Evolutionary conservation across 129 eudicot species (phyloP).

Genomic region (Pseudognaphalium luteoalbum): DNA sequence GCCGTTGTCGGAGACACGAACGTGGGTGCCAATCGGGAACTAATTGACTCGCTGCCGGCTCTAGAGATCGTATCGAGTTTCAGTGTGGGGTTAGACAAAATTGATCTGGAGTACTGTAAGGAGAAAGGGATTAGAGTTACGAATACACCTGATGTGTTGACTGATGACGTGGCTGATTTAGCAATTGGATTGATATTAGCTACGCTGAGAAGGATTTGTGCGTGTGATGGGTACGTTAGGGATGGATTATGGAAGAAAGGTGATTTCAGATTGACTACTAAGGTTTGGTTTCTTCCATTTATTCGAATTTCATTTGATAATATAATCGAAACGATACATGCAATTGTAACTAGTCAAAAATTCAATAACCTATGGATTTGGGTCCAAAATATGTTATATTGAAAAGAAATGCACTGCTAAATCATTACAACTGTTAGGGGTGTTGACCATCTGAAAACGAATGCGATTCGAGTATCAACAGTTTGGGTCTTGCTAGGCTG

Average conservation of each 20-base stretch:
- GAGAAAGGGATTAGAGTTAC: conserved; percentile 64
- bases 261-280: conserved; percentile 51
- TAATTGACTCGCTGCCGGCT: conserved; percentile 57
- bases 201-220: conserved; percentile 48
- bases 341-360: not conserved
- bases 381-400: not conserved
- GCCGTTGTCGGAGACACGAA: conserved; percentile 52
- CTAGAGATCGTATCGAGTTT: conserved; percentile 58
- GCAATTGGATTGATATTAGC: conserved; percentile 59
- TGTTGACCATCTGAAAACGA: too few species aligned
- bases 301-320: not conserved
- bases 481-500: too few species aligned
- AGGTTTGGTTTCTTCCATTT: conserved; percentile 37
- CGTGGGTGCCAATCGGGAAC: conserved; percentile 46
- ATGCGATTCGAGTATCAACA: too few species aligned
- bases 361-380: not conserved
- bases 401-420: too few species aligned
- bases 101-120: conserved; percentile 57
- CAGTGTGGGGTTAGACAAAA: conserved; percentile 65
- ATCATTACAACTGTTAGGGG: too few species aligned
- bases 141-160: conserved; percentile 61
- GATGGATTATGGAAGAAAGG: conserved; percentile 50
- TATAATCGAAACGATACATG: not conserved
- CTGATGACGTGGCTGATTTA: conserved; percentile 70
- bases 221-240: conserved; percentile 53